Conservation (phyloP, 2,329 filamentous ascomycete genomes). For the Coleophoma cylindrospora region DNA sequence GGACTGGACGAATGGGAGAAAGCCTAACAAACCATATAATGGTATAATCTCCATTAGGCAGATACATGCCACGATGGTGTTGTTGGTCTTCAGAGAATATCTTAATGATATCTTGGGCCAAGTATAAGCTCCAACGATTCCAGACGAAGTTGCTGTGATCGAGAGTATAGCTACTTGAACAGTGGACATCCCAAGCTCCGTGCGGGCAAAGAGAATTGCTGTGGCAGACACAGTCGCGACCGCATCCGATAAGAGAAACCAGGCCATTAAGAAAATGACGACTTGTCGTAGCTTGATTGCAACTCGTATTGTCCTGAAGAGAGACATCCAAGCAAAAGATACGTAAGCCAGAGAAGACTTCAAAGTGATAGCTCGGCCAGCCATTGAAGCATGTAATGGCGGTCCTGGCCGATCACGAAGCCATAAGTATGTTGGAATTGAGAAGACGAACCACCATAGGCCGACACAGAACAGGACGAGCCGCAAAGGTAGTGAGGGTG, state of each 20-base stretch:
- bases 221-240: conserved; percentile 93
- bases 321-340: conserved; percentile 76
- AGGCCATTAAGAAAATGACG: conserved; percentile 74
- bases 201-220: conserved; percentile 93
- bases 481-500: conserved; percentile 77
- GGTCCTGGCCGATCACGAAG: conserved; percentile 82
- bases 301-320: conserved; percentile 72
- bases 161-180: conserved; percentile 88
- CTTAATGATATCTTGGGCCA: conserved; percentile 76
- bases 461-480: conserved; percentile 82
- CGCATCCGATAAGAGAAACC: conserved; percentile 91
- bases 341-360: conserved; percentile 64
- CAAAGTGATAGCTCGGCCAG: conserved; percentile 10
- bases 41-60: conserved; percentile 87
- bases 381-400: conserved; percentile 44
- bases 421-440: conserved; percentile 79
- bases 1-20: conserved; percentile 70
- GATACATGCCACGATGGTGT: conserved; percentile 87
- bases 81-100: conserved; percentile 67
- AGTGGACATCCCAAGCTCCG: conserved; percentile 81
- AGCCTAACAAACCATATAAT: conserved; percentile 83
- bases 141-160: conserved; percentile 79
- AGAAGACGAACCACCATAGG: conserved; percentile 86
- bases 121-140: conserved; percentile 80
- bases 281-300: conserved; percentile 69